phyloP scores from a whole-genome alignment of 179 eudicot genomes.

The Silene noctiflora region DNA sequence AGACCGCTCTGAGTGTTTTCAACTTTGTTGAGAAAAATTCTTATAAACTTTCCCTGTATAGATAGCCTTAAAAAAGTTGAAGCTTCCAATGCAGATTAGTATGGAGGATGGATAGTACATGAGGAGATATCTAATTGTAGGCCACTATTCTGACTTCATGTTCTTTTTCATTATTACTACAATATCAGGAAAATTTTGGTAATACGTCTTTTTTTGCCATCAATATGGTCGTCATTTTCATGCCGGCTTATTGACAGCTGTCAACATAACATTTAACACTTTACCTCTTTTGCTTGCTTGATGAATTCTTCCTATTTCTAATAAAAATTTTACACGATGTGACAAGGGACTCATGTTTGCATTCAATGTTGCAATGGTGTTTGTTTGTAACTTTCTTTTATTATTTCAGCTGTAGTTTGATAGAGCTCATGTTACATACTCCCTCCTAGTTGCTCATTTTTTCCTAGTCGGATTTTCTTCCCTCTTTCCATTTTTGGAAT shows the following conservation, averaged over 20 bases:
- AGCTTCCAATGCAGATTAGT: background rate
- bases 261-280: background rate
- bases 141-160: background rate
- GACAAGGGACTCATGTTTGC: background rate
- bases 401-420: constrained; percentile 1
- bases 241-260: background rate
- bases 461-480: too few species aligned
- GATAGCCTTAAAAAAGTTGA: background rate
- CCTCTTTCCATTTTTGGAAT: too few species aligned
- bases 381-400: background rate
- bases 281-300: too few species aligned
- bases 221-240: background rate
- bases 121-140: background rate
- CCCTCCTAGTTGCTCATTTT: too few species aligned
- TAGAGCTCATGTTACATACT: background rate
- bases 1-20: background rate
- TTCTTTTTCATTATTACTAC: background rate
- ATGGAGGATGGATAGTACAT: background rate
- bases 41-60: background rate
- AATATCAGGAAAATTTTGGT: background rate
- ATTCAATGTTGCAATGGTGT: background rate
- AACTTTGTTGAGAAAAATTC: background rate
- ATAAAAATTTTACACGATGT: too few species aligned
- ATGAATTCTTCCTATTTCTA: background rate
- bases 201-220: constrained; percentile 1